phyloP scores from a whole-genome alignment of 2,329 filamentous ascomycete genomes.

The Colletotrichum salicis region DNA sequence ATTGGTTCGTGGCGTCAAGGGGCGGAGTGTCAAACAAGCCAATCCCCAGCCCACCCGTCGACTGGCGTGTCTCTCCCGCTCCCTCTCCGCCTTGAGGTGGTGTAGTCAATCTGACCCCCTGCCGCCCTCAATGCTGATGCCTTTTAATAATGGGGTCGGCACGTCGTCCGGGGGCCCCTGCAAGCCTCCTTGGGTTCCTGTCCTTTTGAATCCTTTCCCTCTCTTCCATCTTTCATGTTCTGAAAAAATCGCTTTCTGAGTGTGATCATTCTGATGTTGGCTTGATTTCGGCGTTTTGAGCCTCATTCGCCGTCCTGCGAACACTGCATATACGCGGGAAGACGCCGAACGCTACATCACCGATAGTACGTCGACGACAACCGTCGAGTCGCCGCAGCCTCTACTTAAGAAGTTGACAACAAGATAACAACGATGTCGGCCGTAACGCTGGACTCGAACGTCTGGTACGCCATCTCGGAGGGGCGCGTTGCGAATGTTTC shows the following conservation, averaged over 20 bases:
- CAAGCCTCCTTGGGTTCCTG: background rate
- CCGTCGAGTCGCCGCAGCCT: background rate
- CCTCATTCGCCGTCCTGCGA: background rate
- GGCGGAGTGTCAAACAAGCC: conserved; percentile 10
- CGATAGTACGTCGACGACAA: background rate
- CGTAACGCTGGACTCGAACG: conserved; percentile 46
- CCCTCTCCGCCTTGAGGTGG: conserved; percentile 9
- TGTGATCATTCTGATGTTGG: background rate
- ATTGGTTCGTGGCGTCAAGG: conserved; percentile 17
- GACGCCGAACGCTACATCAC: background rate
- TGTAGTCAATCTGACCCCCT: conserved; percentile 13
- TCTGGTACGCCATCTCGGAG: conserved; percentile 50
- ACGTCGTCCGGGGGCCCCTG: background rate
- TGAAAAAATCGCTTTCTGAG: background rate
- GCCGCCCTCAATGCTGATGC: background rate
- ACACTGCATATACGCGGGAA: background rate
- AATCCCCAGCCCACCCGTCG: background rate
- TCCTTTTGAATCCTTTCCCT: background rate
- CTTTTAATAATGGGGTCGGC: conserved; percentile 12
- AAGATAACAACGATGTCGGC: conserved; percentile 29
- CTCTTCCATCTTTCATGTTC: background rate
- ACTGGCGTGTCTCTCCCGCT: conserved; percentile 16
- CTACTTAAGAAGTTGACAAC: background rate
- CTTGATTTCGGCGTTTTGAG: background rate
- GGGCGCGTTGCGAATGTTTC: conserved; percentile 45